phyloP scores from a whole-genome alignment of 352 stramenopile genomes.

The Pythium brachiatum region DNA sequence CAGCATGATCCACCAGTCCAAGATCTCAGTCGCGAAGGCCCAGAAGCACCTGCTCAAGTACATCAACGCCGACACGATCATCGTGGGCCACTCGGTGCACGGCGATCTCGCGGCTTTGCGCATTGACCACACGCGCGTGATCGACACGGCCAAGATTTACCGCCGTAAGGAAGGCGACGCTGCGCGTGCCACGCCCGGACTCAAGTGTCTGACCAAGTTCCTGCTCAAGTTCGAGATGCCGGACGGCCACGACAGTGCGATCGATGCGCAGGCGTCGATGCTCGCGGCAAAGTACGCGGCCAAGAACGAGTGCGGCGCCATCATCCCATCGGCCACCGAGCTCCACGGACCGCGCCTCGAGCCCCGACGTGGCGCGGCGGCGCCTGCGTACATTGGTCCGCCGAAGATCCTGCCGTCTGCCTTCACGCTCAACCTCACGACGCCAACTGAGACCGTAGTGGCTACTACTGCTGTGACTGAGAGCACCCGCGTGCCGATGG shows the following conservation, averaged over 20 bases:
- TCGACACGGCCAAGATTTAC: conserved; percentile 84
- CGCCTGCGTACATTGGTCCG: conserved; percentile 31
- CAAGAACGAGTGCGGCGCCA: conserved; percentile 45
- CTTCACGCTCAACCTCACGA: conserved; percentile 34
- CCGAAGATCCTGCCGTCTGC: conserved; percentile 41
- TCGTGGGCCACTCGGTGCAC: conserved; percentile 80
- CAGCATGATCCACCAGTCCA: conserved; percentile 62
- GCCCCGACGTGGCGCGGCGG: background rate
- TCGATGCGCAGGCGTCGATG: conserved; percentile 86
- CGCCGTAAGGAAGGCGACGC: conserved; percentile 45
- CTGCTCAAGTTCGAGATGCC: conserved; percentile 84
- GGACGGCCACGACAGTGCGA: conserved; percentile 78
- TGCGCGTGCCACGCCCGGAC: conserved; percentile 47
- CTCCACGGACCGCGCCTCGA: conserved; percentile 44
- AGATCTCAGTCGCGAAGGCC: conserved; percentile 69
- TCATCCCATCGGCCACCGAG: conserved; percentile 69
- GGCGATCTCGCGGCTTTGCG: conserved; percentile 71
- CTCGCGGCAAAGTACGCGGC: conserved; percentile 78
- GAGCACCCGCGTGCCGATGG: conserved; percentile 18
- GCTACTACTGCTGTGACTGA: background rate
- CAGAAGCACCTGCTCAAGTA: conserved; percentile 87
- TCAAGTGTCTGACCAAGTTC: conserved; percentile 78
- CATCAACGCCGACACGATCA: conserved; percentile 76
- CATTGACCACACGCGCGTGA: conserved; percentile 74
- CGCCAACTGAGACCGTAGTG: conserved; percentile 8